Base-by-base conservation (phyloP, 2,329 filamentous ascomycete genomes). In the Xylaria arbuscula region DNA sequence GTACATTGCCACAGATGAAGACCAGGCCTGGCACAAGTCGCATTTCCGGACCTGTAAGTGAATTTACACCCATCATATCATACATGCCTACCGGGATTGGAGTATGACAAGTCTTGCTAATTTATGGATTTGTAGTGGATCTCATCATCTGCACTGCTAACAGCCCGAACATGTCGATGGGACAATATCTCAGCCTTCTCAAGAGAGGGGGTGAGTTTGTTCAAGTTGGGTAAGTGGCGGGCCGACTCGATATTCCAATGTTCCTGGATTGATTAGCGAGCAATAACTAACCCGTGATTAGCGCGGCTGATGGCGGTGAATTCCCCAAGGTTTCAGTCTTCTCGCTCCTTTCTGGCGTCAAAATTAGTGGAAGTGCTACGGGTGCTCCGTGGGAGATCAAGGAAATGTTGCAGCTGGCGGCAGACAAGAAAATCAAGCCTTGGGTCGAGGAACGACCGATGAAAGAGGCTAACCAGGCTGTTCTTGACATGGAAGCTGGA, bases 111-210 rank as follows among this genome's bases (percentile, higher is more conserved):
- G 36, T 32, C 28, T 57, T 24, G 19, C 8, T 70, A 22, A 70
- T 53, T 9, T 19, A 6, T 6, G 13, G 11, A 11, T 11, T 50
- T 58, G 17, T 8, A 70, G 69, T 90, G 58, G 89, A 90, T 74
- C 76, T 91, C 10, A 88, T 91, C 71, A 76, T 91, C 69, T 86
- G 80, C 72, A 90, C 88, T 1, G 86, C 89, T 32, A 87, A 84
- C 8, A 77, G 72, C 55, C 59, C 70, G 2, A 72, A 77, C 17
- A 90, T 93, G 89, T 90, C 90, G 0, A 75, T 93, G 32, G 79
- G 79, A 64, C 78, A 86, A 50, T 93, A 93, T 79, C 81, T 93
- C 64, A 74, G 80, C 15, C 82, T 93, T 9, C 81, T 92, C n/a
- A 84, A 86, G 70, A 79, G 83, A 10, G 83, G 87, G 60, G 90